Percentiles rank a stretch among this genome's conserved stretches.
These are phyloP conservation scores for Sclerotinia trifoliorum DNA, from an alignment of 2,329 filamentous ascomycete species.

Conservation along the genomic window DNA sequence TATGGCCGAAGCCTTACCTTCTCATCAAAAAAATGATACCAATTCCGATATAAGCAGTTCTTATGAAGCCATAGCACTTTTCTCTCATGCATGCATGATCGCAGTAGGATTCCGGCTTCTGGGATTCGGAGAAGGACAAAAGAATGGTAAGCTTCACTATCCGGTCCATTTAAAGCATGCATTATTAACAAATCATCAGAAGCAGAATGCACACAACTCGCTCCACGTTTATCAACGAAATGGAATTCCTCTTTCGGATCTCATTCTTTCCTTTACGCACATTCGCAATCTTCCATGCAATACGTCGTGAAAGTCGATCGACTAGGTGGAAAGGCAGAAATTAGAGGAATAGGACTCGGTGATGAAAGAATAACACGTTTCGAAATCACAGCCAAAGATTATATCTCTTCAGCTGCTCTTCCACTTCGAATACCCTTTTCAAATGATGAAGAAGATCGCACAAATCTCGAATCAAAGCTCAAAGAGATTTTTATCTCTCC, in stretches of 20 bases:
- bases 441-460: constrained; percentile 52
- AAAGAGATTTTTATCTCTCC: constrained; percentile 71
- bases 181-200: constrained; percentile 44
- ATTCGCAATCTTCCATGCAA: constrained; percentile 79
- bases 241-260: constrained; percentile 77
- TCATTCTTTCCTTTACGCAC: constrained; percentile 82
- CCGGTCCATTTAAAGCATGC: not conserved
- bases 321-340: constrained; percentile 78
- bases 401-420: constrained; percentile 59
- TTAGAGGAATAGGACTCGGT: constrained; percentile 74
- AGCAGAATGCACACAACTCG: constrained; percentile 54
- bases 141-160: constrained; percentile 53
- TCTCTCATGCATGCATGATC: constrained; percentile 79
- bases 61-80: constrained; percentile 80
- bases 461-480: constrained; percentile 49
- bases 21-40: constrained; percentile 51
- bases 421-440: constrained; percentile 54
- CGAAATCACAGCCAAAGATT: constrained; percentile 73
- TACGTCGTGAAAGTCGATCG: constrained; percentile 81
- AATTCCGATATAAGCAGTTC: constrained; percentile 65
- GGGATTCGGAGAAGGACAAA: constrained; percentile 81
- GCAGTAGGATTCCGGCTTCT: constrained; percentile 77
- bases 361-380: constrained; percentile 79
- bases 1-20: constrained; percentile 61
- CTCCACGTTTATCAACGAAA: constrained; percentile 65